Evolutionary conservation across 495 filamentous ascomycete genomes (phyloP).

Genomic region (Penicillium lagena): DNA sequence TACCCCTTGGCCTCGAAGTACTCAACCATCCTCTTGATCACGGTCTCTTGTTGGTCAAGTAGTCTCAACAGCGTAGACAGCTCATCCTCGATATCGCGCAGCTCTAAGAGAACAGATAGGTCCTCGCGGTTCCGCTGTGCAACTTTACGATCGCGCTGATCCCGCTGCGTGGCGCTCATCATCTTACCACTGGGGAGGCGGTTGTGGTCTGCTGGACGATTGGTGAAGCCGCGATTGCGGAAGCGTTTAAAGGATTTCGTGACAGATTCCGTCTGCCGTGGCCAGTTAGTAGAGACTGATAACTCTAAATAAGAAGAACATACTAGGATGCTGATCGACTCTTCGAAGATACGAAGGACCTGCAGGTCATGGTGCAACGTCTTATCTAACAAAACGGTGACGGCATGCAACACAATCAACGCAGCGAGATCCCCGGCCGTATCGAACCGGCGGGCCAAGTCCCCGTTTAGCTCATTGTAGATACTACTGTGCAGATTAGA

Average conservation of each 20-base stretch:
- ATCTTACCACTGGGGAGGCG: slow-evolving; percentile 37
- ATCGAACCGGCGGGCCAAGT: slow-evolving; percentile 57
- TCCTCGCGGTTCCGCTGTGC: slow-evolving; percentile 55
- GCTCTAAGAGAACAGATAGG: slow-evolving; percentile 56
- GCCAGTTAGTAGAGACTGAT: no score
- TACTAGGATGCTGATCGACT: slow-evolving; percentile 59
- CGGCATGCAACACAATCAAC: slow-evolving; percentile 54
- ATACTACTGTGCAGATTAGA: slow-evolving; percentile 59
- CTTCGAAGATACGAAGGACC: slow-evolving; percentile 61
- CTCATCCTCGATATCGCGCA: slow-evolving; percentile 64
- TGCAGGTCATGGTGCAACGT: slow-evolving; percentile 55
- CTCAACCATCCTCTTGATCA: slow-evolving; percentile 42
- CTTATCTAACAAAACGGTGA: slow-evolving; percentile 54
- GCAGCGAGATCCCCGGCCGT: slow-evolving; percentile 58
- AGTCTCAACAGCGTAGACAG: slow-evolving; percentile 51
- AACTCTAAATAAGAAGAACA: neutral
- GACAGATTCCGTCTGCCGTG: slow-evolving; percentile 50
- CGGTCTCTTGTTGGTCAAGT: slow-evolving; percentile 49
- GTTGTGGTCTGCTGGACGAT: slow-evolving; percentile 44
- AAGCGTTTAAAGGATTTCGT: slow-evolving; percentile 59
- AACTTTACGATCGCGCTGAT: slow-evolving; percentile 44
- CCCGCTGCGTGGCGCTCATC: slow-evolving; percentile 32
- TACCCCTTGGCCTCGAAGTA: slow-evolving; percentile 30
- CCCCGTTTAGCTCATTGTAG: slow-evolving; percentile 63
- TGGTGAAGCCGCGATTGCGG: slow-evolving; percentile 41